These are phyloP conservation scores for Boletellus ananiceps DNA, from an alignment of 768 basidiomycete species.

Conservation along the genomic window DNA sequence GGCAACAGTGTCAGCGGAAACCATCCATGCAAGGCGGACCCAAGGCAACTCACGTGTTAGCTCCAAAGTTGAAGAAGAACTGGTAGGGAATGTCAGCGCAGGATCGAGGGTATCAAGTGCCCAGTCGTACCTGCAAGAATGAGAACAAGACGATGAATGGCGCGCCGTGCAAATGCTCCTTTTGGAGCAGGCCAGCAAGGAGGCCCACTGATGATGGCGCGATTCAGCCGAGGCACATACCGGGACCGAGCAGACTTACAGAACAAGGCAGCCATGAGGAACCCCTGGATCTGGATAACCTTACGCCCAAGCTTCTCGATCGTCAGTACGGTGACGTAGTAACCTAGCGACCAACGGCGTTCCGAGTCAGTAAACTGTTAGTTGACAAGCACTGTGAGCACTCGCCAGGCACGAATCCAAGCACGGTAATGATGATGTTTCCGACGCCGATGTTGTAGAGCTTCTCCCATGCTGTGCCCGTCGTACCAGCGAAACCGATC, in stretches of 20 bases:
- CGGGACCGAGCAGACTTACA: slow-evolving; percentile 33
- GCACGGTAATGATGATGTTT: slow-evolving; percentile 64
- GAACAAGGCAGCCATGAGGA: slow-evolving; percentile 65
- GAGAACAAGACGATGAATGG: slow-evolving; percentile 72
- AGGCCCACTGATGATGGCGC: slow-evolving; percentile 46
- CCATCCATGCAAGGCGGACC: not conserved
- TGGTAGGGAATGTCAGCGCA: slow-evolving; percentile 20
- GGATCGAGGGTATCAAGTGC: not conserved
- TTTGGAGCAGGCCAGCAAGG: slow-evolving; percentile 57
- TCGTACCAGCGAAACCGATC: slow-evolving; percentile 61
- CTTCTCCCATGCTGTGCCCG: slow-evolving; percentile 56
- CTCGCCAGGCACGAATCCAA: slow-evolving; percentile 75
- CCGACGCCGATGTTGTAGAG: slow-evolving; percentile 66
- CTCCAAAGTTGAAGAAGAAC: slow-evolving; percentile 84
- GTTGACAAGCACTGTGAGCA: not conserved
- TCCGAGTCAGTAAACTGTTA: not conserved
- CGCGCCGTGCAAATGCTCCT: slow-evolving; percentile 43
- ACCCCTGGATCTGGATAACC: slow-evolving; percentile 71
- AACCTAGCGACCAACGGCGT: slow-evolving; percentile 39
- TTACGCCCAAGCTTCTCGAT: slow-evolving; percentile 75
- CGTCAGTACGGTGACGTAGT: slow-evolving; percentile 63
- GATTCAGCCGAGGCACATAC: not conserved
- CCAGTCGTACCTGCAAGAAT: slow-evolving; percentile 47
- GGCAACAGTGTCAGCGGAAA: slow-evolving; percentile 1
- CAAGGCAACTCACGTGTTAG: slow-evolving; percentile 48